Evolutionary conservation across 805 yeast genomes (phyloP), one percentile per base, ranked within the genome.

Genomic region (Barnettozyma botsteinii): DNA sequence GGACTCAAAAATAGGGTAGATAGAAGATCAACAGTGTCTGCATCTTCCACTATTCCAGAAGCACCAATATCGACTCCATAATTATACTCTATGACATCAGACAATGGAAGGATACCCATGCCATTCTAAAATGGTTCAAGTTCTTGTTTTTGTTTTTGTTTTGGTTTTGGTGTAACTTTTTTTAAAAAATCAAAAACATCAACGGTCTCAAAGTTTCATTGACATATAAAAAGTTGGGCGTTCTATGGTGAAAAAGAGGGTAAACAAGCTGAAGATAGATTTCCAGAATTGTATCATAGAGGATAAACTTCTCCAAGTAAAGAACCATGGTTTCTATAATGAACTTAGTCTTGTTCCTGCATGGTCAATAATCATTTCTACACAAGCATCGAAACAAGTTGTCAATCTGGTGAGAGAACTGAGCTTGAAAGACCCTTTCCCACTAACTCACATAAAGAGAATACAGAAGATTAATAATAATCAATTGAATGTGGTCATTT

Each of bases 361-460:
- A 2, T 77, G 82, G 82, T 57, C 68, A 24, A 67, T 77, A 37
- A 64, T 61, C 19, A 66, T 77, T 14, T 41, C 50, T 2, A 72
- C 80, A 2, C 49, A 36, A 33, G 49, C 54, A 17, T 65, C 70
- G 1, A 43, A 49, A 7, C 37, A 13, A 47, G 56, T 43, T 11
- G 24, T 40, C 39, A 52, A 35, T 27, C 43, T 60, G 15, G 51
- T 64, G 13, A 53, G 61, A 27, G 49, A 48, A 13, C 38, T 45
- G 23, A 41, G 53, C 12, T 45, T 11, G 1, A 35, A 51, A 1
- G 67, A 66, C 13, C 51, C 60, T 0, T 50, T 56, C 1, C 40
- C 47, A 0, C 42, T 66, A 3, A 41, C 55, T 14, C 79, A 77
- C 52, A 54, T 82, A 18, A 84, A 84, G 52, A 59, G 87, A 40